A percentile compares a stretch with the other conserved stretches of the same genome.
Conservation (phyloP, 352 stramenopile genomes). For the Globisporangium recalcitrans region DNA sequence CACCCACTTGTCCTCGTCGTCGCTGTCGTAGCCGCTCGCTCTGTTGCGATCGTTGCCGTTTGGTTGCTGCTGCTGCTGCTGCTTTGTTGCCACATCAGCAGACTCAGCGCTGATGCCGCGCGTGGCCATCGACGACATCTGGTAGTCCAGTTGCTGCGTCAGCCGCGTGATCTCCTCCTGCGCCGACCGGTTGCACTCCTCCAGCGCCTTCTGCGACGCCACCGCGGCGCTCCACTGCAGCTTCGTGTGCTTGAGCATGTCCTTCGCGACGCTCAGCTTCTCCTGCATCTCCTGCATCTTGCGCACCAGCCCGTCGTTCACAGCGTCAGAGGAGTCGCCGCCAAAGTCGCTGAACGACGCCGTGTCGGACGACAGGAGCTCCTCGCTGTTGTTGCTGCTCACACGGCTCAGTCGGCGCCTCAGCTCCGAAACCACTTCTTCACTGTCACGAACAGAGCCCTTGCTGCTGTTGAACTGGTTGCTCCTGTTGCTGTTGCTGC, state of each 20-base stretch:
- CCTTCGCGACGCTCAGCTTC: constrained; percentile 40
- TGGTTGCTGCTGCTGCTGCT: neutral
- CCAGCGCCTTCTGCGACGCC: constrained; percentile 55
- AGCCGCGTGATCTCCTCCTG: constrained; percentile 47
- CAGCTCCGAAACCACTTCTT: constrained; percentile 23
- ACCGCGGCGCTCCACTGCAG: constrained; percentile 58
- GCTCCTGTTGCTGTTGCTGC: constrained; percentile 17
- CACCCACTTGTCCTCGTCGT: constrained; percentile 40
- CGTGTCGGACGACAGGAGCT: constrained; percentile 20
- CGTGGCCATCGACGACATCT: constrained; percentile 26
- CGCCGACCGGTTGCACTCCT: constrained; percentile 47
- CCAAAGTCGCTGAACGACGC: constrained; percentile 16
- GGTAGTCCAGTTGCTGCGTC: constrained; percentile 39
- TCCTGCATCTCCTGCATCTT: constrained; percentile 41
- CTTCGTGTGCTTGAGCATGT: constrained; percentile 60
- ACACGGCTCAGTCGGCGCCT: constrained; percentile 24
- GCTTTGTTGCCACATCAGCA: neutral
- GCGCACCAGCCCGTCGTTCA: constrained; percentile 26
- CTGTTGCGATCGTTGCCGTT: neutral
- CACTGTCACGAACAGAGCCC: constrained; percentile 19
- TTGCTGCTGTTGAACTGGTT: neutral
- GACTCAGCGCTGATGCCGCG: neutral
- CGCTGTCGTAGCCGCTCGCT: constrained; percentile 19
- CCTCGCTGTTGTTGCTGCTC: constrained; percentile 28
- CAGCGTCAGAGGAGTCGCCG: constrained; percentile 20